Evolutionary conservation across 257 asterid genomes (phyloP), one percentile per base, ranked within the genome.

Genomic region (Nicotiana obtusifolia): DNA sequence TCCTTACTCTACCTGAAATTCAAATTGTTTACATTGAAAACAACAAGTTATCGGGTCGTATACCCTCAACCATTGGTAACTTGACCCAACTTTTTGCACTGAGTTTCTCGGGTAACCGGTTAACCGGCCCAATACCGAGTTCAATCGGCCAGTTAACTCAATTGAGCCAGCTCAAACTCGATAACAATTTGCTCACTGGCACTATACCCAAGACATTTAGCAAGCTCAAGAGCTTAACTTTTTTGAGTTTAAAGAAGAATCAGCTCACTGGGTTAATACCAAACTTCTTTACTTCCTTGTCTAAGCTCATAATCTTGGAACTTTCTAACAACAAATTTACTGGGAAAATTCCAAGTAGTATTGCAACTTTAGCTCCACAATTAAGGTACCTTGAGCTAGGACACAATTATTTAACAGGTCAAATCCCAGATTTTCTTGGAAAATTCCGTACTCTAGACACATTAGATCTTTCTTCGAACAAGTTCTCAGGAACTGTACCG

Each of bases 371-470:
- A 15, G 91, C 93, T 4, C 88, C 93, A 7, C 15, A 2, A 0
- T 66, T 95, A 17, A 14, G 44, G 4, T 86, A 22, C 77, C 94
- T 95, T 10, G 91, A 89, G 82, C 59, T 92, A 8, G 97, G 94
- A 28, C 93, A 91, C 81, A 95, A 95, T 66, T 64, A 64, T 6
- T 78, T 95, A 54, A 20, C 89, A 0, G 99, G 99, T 3, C 28
- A 61, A 52, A 94, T 95, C 87, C 98, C 99, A 10, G 89, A 85
- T 81, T 92, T 90, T 83, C 85, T 95, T 0, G 92, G 94, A 10
- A 83, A 78, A 19, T 92, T 95, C 62, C 93, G 81, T 5, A 81
- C 91, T 2, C 87, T 95, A 17, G 97, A 94, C 53, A 95, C 98
- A 0, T 33, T 94, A 83, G 97, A 92, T 83, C 88, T 95, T 13